Percentiles rank a stretch among this genome's conserved stretches.
These are phyloP conservation scores for Candida krabiensis DNA, from an alignment of 805 yeast genomes.

Conservation along the genomic window DNA sequence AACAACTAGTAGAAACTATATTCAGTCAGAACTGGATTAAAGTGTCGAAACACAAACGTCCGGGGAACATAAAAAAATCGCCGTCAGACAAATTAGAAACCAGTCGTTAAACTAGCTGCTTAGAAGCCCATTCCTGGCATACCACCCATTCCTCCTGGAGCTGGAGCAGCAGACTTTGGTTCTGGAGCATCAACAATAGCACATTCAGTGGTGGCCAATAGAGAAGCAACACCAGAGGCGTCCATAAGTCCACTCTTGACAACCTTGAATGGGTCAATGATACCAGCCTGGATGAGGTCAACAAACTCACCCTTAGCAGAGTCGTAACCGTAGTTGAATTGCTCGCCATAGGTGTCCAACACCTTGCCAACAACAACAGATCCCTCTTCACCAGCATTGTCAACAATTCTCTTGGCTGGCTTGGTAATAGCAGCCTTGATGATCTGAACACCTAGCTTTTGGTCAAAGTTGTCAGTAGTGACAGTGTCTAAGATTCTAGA, in stretches of 20 bases:
- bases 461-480: conserved; percentile 87
- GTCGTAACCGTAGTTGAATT: conserved; percentile 90
- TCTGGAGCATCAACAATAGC: conserved; percentile 95
- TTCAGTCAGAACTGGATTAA: not conserved
- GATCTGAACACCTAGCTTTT: conserved; percentile 91
- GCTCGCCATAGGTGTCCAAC: conserved; percentile 54
- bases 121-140: conserved; percentile 38
- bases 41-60: too few species aligned
- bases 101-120: not conserved
- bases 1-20: conserved; percentile 3
- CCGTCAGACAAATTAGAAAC: not conserved
- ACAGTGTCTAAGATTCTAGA: conserved; percentile 69
- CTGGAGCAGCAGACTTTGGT: conserved; percentile 59
- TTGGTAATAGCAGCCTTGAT: conserved; percentile 89
- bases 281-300: conserved; percentile 95
- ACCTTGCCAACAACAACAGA: conserved; percentile 94
- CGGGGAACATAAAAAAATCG: too few species aligned
- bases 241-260: conserved; percentile 94
- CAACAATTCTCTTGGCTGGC: conserved; percentile 94
- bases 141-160: conserved; percentile 64
- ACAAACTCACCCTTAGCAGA: conserved; percentile 90
- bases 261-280: conserved; percentile 97
- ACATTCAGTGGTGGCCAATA: conserved; percentile 97
- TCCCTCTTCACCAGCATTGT: conserved; percentile 97
- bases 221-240: conserved; percentile 96